phyloP scores from a whole-genome alignment of 108 stramenopile genomes.

The Aurantiochytrium sp. region DNA sequence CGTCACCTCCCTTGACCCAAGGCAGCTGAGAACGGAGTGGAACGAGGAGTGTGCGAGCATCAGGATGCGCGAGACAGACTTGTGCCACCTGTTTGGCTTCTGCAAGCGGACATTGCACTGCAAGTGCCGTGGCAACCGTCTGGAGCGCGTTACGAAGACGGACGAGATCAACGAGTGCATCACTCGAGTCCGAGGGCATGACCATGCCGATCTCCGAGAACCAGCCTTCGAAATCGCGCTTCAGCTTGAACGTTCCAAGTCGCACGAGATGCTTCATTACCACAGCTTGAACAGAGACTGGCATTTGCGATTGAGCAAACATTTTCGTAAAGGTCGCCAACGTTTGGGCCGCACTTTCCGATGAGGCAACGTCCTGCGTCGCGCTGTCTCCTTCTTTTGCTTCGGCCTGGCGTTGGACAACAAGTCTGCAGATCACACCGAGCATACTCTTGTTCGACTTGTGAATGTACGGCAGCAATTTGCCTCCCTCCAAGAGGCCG shows the following conservation, averaged over 20 bases:
- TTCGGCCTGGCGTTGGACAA: background rate
- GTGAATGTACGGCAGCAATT: background rate
- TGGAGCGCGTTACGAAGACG: background rate
- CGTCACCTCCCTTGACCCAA: background rate
- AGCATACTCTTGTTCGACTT: background rate
- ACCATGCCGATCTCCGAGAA: constrained; percentile 2
- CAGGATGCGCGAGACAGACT: background rate
- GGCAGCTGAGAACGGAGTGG: constrained; percentile 13
- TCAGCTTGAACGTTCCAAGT: background rate
- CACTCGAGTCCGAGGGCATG: background rate
- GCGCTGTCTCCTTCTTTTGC: background rate
- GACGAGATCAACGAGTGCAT: background rate
- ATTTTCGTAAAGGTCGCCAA: background rate
- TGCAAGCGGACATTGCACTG: background rate
- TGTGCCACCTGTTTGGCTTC: background rate
- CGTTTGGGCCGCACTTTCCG: background rate
- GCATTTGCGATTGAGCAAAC: background rate
- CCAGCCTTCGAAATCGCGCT: background rate
- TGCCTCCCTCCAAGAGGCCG: background rate
- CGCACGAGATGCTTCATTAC: background rate
- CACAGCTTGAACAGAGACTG: background rate
- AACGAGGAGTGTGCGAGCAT: background rate
- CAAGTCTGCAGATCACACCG: background rate
- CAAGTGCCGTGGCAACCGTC: background rate
- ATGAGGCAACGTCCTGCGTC: background rate